Evolutionary conservation across 2,329 filamentous ascomycete genomes (phyloP).

Genomic region (Hymenoscyphus salicellus): DNA sequence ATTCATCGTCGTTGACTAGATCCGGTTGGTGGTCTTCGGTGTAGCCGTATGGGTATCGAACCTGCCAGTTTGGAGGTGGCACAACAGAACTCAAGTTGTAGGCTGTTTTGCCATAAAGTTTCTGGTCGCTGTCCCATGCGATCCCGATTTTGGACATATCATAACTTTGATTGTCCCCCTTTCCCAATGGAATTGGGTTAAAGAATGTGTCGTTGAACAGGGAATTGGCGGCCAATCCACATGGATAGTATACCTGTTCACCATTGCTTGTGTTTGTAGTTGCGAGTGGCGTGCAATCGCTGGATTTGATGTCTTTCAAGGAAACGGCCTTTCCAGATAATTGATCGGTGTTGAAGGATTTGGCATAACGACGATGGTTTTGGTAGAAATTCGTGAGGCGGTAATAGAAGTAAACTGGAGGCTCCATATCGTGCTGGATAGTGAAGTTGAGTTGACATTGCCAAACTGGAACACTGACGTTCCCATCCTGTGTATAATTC

Average conservation of each 20-base stretch:
- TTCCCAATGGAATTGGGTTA: conserved; percentile 60
- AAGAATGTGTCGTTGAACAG: conserved; percentile 91
- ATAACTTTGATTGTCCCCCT: conserved; percentile 52
- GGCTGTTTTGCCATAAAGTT: conserved; percentile 69
- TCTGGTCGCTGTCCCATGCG: conserved; percentile 80
- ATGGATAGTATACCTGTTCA: conserved; percentile 80
- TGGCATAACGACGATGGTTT: conserved; percentile 94
- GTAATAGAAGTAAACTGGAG: conserved; percentile 91
- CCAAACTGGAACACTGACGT: conserved; percentile 37
- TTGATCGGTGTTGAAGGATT: conserved; percentile 80
- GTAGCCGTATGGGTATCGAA: conserved; percentile 69
- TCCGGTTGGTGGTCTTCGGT: conserved; percentile 61
- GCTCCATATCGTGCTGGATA: conserved; percentile 73
- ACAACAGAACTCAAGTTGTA: conserved; percentile 60
- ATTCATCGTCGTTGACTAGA: conserved; percentile 72
- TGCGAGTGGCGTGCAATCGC: conserved; percentile 73
- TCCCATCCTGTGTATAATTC: conserved; percentile 31
- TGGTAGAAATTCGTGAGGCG: conserved; percentile 97
- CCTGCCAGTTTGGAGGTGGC: conserved; percentile 83
- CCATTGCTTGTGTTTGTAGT: conserved; percentile 48
- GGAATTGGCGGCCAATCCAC: conserved; percentile 93
- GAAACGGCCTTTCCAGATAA: conserved; percentile 68
- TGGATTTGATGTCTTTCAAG: conserved; percentile 58
- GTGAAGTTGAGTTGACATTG: conserved; percentile 73
- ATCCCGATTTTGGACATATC: conserved; percentile 75